Base-by-base conservation (phyloP, 2,329 filamentous ascomycete species). In the Chaetomium globosum region DNA sequence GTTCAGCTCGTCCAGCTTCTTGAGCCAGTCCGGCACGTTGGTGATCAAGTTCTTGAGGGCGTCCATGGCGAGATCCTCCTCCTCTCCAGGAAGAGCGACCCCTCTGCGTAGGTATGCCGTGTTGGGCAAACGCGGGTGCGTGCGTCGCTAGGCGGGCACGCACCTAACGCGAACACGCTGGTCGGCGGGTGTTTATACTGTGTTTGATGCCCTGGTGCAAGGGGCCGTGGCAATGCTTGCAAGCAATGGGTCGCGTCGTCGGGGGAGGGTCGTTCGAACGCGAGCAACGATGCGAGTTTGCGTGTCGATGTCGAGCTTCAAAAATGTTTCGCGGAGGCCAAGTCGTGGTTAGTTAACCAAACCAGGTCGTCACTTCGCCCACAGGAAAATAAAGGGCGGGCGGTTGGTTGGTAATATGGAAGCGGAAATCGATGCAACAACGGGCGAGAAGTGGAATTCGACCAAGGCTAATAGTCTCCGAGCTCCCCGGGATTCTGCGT, bases 21-120 rank as follows among this genome's bases (percentile, higher is more conserved):
- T 78, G 46, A 84, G 77, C 87, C 87, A 89, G 73, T 83, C 81
- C 19, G 86, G 87, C 51, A 87, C 80, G 66, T 87, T 85, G 68
- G 75, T 78, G 61, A 80, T 78, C 46, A 89, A 78, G 65, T 81
- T 82, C 62, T 78, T 81, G 62, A 89, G 76, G 31, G 85, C 82
- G 66, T 88, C 86, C 77, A 85, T 83, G 67, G 80, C 78, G 59
- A 75, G 63, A 52, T 75, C 70, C 55, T 68, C 69, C 67, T 73
- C 73, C 66, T 73, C 74, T 31, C 65, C 69, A 30, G 59, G 4
- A 13, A 19, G 57, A 36, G 64, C 63, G 30, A 60, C 26, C 26
- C 57, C 61, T 39, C 57, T 54, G 28, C 23, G 52, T 65, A 57
- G 30, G 51, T 52, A 12, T 57, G 71, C 71, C 71, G 71, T 73